Conservation (phyloP, 2,329 filamentous ascomycete genomes). For the Penicillium sp. region DNA sequence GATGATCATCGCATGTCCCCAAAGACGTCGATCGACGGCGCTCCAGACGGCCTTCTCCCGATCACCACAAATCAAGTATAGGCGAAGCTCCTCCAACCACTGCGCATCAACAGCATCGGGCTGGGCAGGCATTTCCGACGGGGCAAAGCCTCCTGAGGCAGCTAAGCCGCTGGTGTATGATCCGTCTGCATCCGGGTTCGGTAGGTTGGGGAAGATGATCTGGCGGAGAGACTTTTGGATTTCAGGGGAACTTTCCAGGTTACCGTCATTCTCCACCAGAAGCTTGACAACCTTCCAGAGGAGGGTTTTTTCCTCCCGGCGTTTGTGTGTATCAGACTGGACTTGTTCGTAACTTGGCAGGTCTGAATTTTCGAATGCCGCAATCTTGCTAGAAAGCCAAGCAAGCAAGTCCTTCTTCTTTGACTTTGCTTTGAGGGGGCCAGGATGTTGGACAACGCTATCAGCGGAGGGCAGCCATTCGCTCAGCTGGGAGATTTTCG, state of each 20-base stretch:
- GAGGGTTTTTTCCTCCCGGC: conserved; percentile 73
- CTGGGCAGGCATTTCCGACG: conserved; percentile 39
- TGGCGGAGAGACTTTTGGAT: conserved; percentile 73
- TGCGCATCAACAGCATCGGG: conserved; percentile 68
- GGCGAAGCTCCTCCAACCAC: conserved; percentile 69
- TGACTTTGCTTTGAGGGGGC: conserved; percentile 80
- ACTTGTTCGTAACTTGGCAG: conserved; percentile 48
- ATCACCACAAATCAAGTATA: conserved; percentile 72
- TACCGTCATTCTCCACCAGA: conserved; percentile 82
- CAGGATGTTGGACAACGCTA: conserved; percentile 76
- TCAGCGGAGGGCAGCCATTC: conserved; percentile 70
- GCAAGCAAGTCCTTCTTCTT: conserved; percentile 91
- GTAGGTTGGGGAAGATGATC: conserved; percentile 63
- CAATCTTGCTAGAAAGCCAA: conserved; percentile 78
- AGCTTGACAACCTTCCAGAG: conserved; percentile 83
- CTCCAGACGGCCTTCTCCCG: conserved; percentile 90
- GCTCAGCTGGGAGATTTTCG: conserved; percentile 73
- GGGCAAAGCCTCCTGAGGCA: conserved; percentile 38
- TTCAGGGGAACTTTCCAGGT: conserved; percentile 67
- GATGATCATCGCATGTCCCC: conserved; percentile 94
- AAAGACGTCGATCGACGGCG: conserved; percentile 87
- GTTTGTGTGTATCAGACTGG: conserved; percentile 56
- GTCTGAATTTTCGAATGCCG: conserved; percentile 60
- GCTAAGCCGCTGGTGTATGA: conserved; percentile 21
- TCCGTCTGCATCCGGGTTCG: conserved; percentile 29